phyloP scores from a whole-genome alignment of 768 basidiomycete genomes.

The Auricularia sp. region DNA sequence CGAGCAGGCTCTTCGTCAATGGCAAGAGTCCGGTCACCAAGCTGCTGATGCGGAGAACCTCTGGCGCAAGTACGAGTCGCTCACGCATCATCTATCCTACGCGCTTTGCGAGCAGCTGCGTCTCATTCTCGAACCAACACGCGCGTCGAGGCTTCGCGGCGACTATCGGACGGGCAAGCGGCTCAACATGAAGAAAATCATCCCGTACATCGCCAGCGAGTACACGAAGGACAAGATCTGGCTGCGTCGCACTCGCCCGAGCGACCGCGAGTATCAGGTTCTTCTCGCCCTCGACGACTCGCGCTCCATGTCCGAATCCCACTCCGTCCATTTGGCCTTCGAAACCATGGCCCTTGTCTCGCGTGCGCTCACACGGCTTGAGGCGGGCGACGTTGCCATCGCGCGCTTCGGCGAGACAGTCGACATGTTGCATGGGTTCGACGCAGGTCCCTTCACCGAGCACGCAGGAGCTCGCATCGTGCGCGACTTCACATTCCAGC shows the following conservation, averaged over 20 bases:
- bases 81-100: conserved; percentile 87
- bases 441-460: conserved; percentile 70
- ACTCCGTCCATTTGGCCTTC: conserved; percentile 87
- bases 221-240: conserved; percentile 99
- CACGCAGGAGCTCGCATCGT: conserved; percentile 73
- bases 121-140: conserved; percentile 89
- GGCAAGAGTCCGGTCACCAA: conserved; percentile 53
- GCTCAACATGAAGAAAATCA: conserved; percentile 98
- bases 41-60: conserved; percentile 52
- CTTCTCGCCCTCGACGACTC: conserved; percentile 93
- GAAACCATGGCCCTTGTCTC: conserved; percentile 88
- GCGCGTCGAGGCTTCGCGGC: conserved; percentile 87
- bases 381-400: conserved; percentile 90
- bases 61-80: conserved; percentile 87
- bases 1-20: conserved; percentile 47
- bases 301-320: conserved; percentile 89
- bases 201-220: conserved; percentile 95
- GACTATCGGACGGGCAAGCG: conserved; percentile 97
- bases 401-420: conserved; percentile 83
- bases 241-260: conserved; percentile 89
- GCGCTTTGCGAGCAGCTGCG: conserved; percentile 92
- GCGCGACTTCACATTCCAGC: conserved; percentile 79
- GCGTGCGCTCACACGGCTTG: conserved; percentile 81
- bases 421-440: conserved; percentile 82
- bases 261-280: conserved; percentile 91